Evolutionary conservation across 1,284 basidiomycete species (phyloP), one percentile per base, ranked within the genome.

Genomic region (Malassezia nana): DNA sequence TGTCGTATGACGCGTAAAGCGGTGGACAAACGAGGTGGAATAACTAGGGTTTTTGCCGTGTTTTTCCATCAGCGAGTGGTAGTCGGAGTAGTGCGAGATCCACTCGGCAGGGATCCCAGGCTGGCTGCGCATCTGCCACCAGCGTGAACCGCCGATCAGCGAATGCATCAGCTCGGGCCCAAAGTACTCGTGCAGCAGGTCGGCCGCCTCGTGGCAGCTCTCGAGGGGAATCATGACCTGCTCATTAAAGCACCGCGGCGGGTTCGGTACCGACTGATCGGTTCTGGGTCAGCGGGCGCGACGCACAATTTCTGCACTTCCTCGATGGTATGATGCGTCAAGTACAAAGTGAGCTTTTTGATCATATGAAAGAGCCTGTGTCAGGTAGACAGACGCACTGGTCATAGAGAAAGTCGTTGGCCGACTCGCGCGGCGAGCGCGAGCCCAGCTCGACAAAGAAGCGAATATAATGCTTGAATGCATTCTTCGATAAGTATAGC

Each of bases 131-230:
- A 74, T 43, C 66, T 74, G 90, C 92, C 91, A 96, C 90, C 92
- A 96, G 67, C 89, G 89, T 6, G 83, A 83, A 1, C 91, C 92
- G 15, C 91, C 91, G 1, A 90, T 83, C 24, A 90, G 73, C 50
- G 80, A 81, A 61, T 82, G 81, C 8, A 86, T 28, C 85, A 75
- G 84, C 60, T 86, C 82, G 8, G 90, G 89, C 0, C 92, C 91
- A 10, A 98, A 79, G 1, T 84, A 89, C 54, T 82, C 78, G 50
- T 91, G 83, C 39, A 98, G 79, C 58, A 82, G 76, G 6, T 78
- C 75, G 1, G 92, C 89, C 0, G 92, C 88, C 25, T 84, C 78
- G 43, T 86, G 81, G 65, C 89, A 89, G 52, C 80, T 83, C 16
- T 67, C 59, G 29, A 78, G 74, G 0, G 79, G 78, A 2, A 98